Base-by-base conservation (phyloP, 805 yeast species). In the Saccharomycopsis sp. region DNA sequence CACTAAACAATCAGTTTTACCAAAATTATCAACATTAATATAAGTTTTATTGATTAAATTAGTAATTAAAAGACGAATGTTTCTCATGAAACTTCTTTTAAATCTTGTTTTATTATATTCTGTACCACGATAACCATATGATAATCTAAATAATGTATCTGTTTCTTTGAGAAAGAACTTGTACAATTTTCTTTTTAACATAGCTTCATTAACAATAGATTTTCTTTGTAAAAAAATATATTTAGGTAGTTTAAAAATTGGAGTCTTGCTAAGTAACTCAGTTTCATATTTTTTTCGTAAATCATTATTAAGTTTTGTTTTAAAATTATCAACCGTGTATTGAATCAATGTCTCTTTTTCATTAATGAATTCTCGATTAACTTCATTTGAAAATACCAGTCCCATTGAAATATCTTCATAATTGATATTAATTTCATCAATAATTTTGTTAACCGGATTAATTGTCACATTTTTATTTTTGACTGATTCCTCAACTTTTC, bases 1-100 rank as follows among this genome's bases (percentile, higher is more conserved):
- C 31, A 58, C 62, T 3, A 53, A 45, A 3, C 51, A 47, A 23
- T 44, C 46, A 19, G 51, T 49, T 47, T 4, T 46, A 4, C 18
- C 8, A 46, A 2, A 58, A 51, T 1, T 58, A 57, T 15, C 55
- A 21, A 21, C 38, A 38, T 6, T 48, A 43, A 3, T 48, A 37
- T 13, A 58, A 39, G 31, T 52, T 48, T 32, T 38, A 12, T 29
- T n/a, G 6, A 34, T 21, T 15, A 44, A 31, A 17, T 27, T 29
- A 21, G 31, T 28, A 5, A 38, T 42, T 19, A 38, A 27, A 18
- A 34, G 25, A 12, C 23, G 31, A 10, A 44, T 39, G 29, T 40
- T 37, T 12, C 40, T 19, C 25, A 44, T 15, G 21, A 34, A 44
- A 25, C 42, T 37, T 18, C 28, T 38, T 21, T 34, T 34, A 29